Percentiles rank a stretch among this genome's conserved stretches.
These are phyloP conservation scores for Globomyces pollinis-pini DNA, from an alignment of 192 early-diverging fungal genomes.

Conservation along the genomic window DNA sequence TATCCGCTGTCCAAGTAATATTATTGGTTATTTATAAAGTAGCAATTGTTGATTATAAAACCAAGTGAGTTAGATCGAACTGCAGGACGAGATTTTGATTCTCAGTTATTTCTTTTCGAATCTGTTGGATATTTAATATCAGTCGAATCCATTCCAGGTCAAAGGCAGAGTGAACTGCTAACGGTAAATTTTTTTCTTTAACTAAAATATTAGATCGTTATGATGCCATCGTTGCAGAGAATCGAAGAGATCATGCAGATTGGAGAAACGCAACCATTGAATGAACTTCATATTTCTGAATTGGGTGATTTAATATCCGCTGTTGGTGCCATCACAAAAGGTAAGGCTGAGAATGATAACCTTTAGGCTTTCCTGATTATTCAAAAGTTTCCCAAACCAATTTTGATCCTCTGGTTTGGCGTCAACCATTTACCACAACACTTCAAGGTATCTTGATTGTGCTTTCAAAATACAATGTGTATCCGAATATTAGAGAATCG, in stretches of 20 bases:
- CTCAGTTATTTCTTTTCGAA: conserved; percentile 86
- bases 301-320: not conserved
- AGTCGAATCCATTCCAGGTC: conserved; percentile 53
- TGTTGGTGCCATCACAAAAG: not conserved
- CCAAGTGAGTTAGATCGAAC: conserved; percentile 42
- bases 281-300: not conserved
- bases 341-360: not conserved
- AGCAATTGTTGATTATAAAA: no score
- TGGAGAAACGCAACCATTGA: not conserved
- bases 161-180: conserved; percentile 62
- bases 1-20: conserved; percentile 40
- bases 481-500: conserved; percentile 35
- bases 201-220: not conserved
- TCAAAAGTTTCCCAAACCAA: not conserved
- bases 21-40: conserved; percentile 52
- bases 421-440: not conserved
- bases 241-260: conserved; percentile 2
- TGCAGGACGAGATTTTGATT: conserved; percentile 59
- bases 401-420: not conserved
- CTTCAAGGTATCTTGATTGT: conserved; percentile 3
- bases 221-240: conserved; percentile 2
- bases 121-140: conserved; percentile 88
- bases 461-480: not conserved
- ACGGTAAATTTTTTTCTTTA: conserved; percentile 24
- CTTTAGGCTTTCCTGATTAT: conserved; percentile 1